Evolutionary conservation across 2,329 filamentous ascomycete species (phyloP), one percentile per base, ranked within the genome.

Genomic region (Colletotrichum plurivorum): DNA sequence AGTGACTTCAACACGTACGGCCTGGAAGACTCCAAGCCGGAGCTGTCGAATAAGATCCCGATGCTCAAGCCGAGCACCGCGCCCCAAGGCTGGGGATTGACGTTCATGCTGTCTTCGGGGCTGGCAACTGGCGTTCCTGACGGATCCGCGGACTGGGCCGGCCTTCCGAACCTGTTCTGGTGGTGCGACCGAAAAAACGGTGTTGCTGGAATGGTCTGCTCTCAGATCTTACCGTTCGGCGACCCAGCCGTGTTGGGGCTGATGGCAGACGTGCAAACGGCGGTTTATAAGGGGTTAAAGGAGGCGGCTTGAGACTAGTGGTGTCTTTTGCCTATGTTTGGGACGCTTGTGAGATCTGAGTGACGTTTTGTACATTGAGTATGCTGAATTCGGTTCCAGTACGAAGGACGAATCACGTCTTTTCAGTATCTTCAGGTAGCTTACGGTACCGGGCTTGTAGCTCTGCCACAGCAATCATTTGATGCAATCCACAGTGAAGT

Each of bases 71-170:
- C 82, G 0, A 75, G 82, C 2, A 55, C 77, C 0, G 74, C 82
- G 49, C 86, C 89, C 0, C 89, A 92, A 74, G 91, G 91, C 12
- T 92, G 89, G 89, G 89, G 89, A 0, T 78, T 92, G 39, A 85
- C 83, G 0, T 89, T 89, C 56, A 87, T 90, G 83, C 87, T 77
- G 16, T 43, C 41, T n/a, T 76, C 78, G 20, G 83, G 83, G 0
- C 84, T 83, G 0, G 72, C 76, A 1, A 88, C 88, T 3, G 88
- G 89, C 0, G 81, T 89, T 9, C 86, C 86, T 0, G 76, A 71
- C 2, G 79, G 82, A 2, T 89, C 88, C 0, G 85, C 73, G 0
- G 84, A 81, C 73, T 92, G 90, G 90, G 86, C 86, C 2, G 89
- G 90, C 0, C 72, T 91, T 36, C 77, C 87, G 4, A 92, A 91